Evolutionary conservation across 148 eudicot species (phyloP).

Genomic region (Vaccinium myrtillus): DNA sequence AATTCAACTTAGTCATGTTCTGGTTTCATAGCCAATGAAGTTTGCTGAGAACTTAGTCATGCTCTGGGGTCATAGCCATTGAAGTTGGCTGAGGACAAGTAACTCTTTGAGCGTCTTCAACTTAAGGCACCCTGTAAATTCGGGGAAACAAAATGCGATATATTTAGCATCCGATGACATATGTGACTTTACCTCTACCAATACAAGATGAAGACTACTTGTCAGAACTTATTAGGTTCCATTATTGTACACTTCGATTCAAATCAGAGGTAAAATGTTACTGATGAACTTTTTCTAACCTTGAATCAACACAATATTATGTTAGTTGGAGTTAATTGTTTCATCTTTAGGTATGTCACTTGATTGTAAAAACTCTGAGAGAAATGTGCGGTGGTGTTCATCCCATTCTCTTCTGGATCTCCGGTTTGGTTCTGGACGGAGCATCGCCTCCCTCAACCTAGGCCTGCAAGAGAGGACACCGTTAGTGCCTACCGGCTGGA

Average conservation of each 20-base stretch:
- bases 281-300: neutral
- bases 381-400: neutral
- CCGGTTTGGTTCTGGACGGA: no score
- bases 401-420: neutral
- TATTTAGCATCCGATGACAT: neutral
- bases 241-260: neutral
- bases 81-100: no score
- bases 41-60: neutral
- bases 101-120: no score
- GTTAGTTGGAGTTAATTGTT: neutral
- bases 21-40: no score
- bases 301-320: neutral
- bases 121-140: neutral
- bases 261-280: neutral
- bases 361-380: neutral
- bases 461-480: no score
- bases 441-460: no score
- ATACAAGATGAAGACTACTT: neutral
- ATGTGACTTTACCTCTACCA: neutral
- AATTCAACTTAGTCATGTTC: neutral
- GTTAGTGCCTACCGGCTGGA: no score
- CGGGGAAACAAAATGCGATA: neutral
- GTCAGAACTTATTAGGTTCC: neutral
- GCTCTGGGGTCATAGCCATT: neutral
- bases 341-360: neutral